Evolutionary conservation across 2,329 filamentous ascomycete genomes (phyloP).

Genomic region (Ascochyta clinopodiicola): DNA sequence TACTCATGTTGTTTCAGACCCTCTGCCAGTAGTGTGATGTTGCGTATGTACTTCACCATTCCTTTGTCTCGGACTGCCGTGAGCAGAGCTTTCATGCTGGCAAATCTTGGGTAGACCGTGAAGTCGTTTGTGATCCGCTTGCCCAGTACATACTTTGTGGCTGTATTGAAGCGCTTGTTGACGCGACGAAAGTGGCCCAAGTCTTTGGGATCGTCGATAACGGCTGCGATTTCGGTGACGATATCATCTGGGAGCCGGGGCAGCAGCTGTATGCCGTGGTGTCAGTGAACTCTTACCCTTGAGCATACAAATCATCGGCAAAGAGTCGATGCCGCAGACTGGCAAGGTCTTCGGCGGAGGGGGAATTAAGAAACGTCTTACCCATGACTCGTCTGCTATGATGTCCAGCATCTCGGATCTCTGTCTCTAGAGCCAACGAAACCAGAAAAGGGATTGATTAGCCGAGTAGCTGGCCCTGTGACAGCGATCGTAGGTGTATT

Average conservation of each 20-base stretch:
- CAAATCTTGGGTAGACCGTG: slow-evolving; percentile 14
- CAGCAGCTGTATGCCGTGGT: background rate
- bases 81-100: slow-evolving; percentile 2
- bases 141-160: background rate
- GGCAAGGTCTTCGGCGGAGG: background rate
- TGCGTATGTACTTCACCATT: background rate
- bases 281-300: slow-evolving; percentile 2
- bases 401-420: background rate
- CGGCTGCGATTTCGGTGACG: background rate
- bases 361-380: background rate
- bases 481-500: background rate
- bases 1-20: slow-evolving; percentile 13
- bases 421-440: background rate
- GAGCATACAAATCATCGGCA: background rate
- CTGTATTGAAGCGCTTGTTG: slow-evolving; percentile 1
- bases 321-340: background rate
- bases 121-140: background rate
- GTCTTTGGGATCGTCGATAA: background rate
- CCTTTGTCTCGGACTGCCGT: background rate
- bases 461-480: background rate
- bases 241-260: slow-evolving; percentile 6
- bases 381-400: background rate
- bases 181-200: slow-evolving; percentile 10
- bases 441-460: background rate
- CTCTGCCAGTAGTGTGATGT: slow-evolving; percentile 20